A percentile compares a stretch with the other conserved stretches of the same genome.
Conservation (phyloP, 1,284 basidiomycete genomes). For the Austroboletus novae-zelandiae region DNA sequence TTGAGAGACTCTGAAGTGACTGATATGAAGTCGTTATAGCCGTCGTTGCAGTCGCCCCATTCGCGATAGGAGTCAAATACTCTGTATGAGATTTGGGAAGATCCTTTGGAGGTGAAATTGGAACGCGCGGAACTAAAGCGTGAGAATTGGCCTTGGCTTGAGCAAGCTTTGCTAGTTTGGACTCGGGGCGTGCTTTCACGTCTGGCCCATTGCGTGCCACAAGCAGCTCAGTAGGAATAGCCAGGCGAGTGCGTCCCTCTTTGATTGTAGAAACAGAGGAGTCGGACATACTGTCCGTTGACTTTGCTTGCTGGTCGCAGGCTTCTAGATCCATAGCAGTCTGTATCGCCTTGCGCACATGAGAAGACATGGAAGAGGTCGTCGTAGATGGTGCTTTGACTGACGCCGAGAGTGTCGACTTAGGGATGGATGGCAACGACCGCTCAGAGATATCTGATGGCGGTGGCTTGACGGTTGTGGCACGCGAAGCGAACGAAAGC, state of each 20-base stretch:
- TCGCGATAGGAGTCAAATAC: conserved; percentile 71
- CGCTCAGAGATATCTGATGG: conserved; percentile 21
- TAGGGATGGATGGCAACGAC: conserved; percentile 9
- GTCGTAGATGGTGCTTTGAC: conserved; percentile 28
- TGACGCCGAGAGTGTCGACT: conserved; percentile 13
- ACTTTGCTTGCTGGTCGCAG: conserved; percentile 17
- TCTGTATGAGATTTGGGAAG: conserved; percentile 53
- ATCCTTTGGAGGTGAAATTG: conserved; percentile 30
- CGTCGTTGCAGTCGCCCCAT: conserved; percentile 71
- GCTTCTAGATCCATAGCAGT: conserved; percentile 49
- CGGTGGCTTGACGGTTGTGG: conserved; percentile 13
- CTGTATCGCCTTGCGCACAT: conserved; percentile 60
- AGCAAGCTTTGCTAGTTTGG: conserved; percentile 69
- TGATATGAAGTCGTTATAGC: conserved; percentile 79
- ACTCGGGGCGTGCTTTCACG: conserved; percentile 43
- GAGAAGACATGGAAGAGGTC: conserved; percentile 51
- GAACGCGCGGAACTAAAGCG: conserved; percentile 35
- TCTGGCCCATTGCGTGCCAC: conserved; percentile 14
- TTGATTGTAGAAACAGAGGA: conserved; percentile 24
- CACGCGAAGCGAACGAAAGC: conserved; percentile 35
- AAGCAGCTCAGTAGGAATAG: conserved; percentile 8
- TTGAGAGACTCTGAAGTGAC: conserved; percentile 51
- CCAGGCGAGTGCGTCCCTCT: conserved; percentile 10
- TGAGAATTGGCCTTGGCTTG: conserved; percentile 52
- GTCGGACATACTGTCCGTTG: conserved; percentile 19